Evolutionary conservation across 2,329 filamentous ascomycete genomes (phyloP), one percentile per base, ranked within the genome.

Genomic region (Aspergillus clavatus): DNA sequence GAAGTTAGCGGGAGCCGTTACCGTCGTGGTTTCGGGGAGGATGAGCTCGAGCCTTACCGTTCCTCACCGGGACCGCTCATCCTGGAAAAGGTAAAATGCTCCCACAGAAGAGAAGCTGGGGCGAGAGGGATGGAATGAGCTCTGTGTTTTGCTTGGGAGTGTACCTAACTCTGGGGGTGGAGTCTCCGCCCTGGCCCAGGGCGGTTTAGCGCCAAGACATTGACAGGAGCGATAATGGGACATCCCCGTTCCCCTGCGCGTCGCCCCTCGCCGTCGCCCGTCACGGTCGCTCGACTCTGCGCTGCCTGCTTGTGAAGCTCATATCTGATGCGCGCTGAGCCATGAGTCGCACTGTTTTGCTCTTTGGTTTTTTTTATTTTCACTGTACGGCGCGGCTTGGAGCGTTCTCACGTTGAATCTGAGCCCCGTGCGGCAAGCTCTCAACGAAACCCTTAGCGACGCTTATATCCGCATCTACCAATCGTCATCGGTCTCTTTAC

Each of bases 31-130:
- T 24, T 24, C 23, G 23, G 16, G 4, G 41, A 40, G 14, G 33
- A 35, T 11, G 39, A 24, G 21, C 31, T 31, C 10, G 39, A 24
- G 21, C 31, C 24, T 21, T 57, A 67, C 65, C 55, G 63, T 35
- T 62, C 61, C 22, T 65, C 62, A 43, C 60, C 56, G 28, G 55
- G 50, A 33, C 59, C 63, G 43, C 62, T 66, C 65, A 68, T 68
- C 19, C 46, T 67, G 52, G 37, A 43, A 38, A 27, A 38, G 40
- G 31, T 38, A 11, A 41, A 39, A 27, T 26, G 5, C 8, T 38
- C 10, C 43, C 42, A 35, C 6, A 14, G 23, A 38, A 23, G 42
- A 35, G 18, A 14, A 36, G 33, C 12, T 21, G 18, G 33, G 29
- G 24, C 5, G 26, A 42, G 28, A 5, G 22, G 33, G 27, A 40